Conservation (phyloP, 2,329 filamentous ascomycete species). For the Sclerotiophoma versabilis region DNA sequence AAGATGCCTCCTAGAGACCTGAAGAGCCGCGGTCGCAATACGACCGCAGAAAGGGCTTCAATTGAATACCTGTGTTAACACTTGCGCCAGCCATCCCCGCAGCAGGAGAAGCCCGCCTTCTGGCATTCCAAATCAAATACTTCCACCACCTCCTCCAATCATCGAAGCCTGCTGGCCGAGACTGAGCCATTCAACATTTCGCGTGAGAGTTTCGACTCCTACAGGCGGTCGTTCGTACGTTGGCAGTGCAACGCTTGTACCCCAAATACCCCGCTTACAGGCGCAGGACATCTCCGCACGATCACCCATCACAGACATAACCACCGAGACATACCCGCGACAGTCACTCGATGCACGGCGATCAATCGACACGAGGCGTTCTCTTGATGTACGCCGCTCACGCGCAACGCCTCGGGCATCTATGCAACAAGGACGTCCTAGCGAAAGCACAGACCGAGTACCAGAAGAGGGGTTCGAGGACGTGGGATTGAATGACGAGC, state of each 20-base stretch:
- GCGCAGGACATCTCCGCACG: constrained; percentile 85
- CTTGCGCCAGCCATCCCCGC: constrained; percentile 72
- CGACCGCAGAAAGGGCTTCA: background rate
- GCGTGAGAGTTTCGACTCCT: constrained; percentile 95
- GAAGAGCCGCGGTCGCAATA: constrained; percentile 3
- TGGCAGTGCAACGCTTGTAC: background rate
- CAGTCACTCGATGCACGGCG: constrained; percentile 65
- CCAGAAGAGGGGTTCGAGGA: constrained; percentile 89
- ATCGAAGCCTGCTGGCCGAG: constrained; percentile 73
- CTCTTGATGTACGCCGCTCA: constrained; percentile 54
- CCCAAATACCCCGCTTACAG: constrained; percentile 27
- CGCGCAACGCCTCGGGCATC: constrained; percentile 69
- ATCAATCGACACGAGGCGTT: constrained; percentile 78
- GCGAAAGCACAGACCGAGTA: constrained; percentile 64
- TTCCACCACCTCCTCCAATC: constrained; percentile 62
- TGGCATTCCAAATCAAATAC: constrained; percentile 66
- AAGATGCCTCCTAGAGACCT: constrained; percentile 48
- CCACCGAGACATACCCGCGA: constrained; percentile 63
- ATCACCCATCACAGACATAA: constrained; percentile 72
- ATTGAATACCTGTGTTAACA: constrained; percentile 24
- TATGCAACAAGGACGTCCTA: constrained; percentile 63
- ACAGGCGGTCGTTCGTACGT: constrained; percentile 91
- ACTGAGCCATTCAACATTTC: constrained; percentile 96
- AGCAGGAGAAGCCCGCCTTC: constrained; percentile 80
- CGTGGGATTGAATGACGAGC: constrained; percentile 82